Evolutionary conservation across 2,329 filamentous ascomycete genomes (phyloP).

Genomic region (Diaporthe aspalathi): DNA sequence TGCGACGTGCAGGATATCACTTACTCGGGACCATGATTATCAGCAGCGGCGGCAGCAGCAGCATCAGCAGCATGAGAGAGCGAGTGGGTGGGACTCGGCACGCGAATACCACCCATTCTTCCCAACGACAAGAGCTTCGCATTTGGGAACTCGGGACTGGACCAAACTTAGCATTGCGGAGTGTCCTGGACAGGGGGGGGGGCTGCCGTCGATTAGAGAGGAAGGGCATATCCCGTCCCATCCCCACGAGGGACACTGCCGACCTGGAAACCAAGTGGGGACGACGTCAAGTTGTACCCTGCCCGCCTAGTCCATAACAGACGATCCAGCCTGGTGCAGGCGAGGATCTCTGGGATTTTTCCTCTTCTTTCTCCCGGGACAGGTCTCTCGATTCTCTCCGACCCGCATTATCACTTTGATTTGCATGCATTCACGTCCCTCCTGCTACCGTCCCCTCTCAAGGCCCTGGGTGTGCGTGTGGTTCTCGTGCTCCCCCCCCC

Average conservation of each 20-base stretch:
- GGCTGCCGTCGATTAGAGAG: neutral
- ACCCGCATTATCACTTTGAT: neutral
- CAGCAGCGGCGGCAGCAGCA: neutral
- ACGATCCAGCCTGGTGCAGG: slow-evolving; percentile 18
- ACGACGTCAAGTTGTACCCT: slow-evolving; percentile 15
- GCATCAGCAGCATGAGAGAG: neutral
- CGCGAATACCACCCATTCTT: slow-evolving; percentile 10
- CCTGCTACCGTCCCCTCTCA: neutral
- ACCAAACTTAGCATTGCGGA: slow-evolving; percentile 21
- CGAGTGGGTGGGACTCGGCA: slow-evolving; percentile 18
- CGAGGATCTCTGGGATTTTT: slow-evolving; percentile 7
- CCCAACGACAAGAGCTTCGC: slow-evolving; percentile 19
- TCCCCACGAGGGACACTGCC: slow-evolving; percentile 27
- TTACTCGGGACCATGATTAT: slow-evolving; percentile 8
- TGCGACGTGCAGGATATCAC: slow-evolving; percentile 7
- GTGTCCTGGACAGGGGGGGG: slow-evolving; percentile 10
- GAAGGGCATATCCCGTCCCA: slow-evolving; percentile 19
- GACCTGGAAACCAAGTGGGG: slow-evolving; percentile 23
- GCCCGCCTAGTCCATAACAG: slow-evolving; percentile 20
- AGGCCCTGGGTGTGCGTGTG: neutral
- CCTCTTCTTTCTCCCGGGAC: neutral
- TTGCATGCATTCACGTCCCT: neutral
- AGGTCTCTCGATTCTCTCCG: neutral
- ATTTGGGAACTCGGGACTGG: slow-evolving; percentile 1
- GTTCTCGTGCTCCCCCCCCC: neutral